These are phyloP conservation scores for Hypoxylon perforatum DNA, from an alignment of 495 filamentous ascomycete species.

Conservation along the genomic window DNA sequence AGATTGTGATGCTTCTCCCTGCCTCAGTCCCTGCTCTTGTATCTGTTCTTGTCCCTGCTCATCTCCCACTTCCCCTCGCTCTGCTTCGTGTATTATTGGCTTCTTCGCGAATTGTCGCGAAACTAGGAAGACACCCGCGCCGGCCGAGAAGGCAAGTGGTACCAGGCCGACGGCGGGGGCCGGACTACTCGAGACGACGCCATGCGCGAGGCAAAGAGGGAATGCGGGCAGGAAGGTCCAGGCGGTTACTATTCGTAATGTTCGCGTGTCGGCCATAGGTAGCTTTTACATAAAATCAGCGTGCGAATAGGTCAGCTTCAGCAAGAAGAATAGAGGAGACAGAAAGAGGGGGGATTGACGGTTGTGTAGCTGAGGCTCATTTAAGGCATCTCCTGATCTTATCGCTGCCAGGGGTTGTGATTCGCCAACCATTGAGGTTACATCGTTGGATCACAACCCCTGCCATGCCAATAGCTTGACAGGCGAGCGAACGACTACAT, in stretches of 20 bases:
- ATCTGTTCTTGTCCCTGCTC: constrained; percentile 23
- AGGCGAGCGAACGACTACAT: constrained; percentile 5
- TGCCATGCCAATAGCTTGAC: not conserved
- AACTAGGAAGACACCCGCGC: constrained; percentile 42
- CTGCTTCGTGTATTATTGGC: constrained; percentile 13
- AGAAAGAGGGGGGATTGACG: constrained; percentile 18
- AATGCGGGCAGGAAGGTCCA: constrained; percentile 66
- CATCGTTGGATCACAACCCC: constrained; percentile 23
- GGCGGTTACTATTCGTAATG: constrained; percentile 54
- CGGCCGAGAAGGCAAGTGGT: constrained; percentile 53
- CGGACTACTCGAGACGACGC: constrained; percentile 47
- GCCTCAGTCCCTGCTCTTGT: not conserved
- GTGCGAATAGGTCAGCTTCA: not conserved
- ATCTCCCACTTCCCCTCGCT: constrained; percentile 26
- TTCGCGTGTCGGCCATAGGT: constrained; percentile 34
- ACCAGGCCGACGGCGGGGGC: constrained; percentile 54
- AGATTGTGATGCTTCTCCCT: constrained; percentile 4
- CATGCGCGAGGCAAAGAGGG: constrained; percentile 56
- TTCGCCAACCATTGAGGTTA: constrained; percentile 33
- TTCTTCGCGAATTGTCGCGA: constrained; percentile 24
- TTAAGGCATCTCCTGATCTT: constrained; percentile 24
- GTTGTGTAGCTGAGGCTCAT: constrained; percentile 18
- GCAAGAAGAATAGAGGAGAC: not conserved
- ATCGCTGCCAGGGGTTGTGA: constrained; percentile 28
- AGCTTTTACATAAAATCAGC: constrained; percentile 11